These are phyloP conservation scores for Abelmoschus esculentus DNA, from an alignment of 345 rosid species.

Conservation along the genomic window DNA sequence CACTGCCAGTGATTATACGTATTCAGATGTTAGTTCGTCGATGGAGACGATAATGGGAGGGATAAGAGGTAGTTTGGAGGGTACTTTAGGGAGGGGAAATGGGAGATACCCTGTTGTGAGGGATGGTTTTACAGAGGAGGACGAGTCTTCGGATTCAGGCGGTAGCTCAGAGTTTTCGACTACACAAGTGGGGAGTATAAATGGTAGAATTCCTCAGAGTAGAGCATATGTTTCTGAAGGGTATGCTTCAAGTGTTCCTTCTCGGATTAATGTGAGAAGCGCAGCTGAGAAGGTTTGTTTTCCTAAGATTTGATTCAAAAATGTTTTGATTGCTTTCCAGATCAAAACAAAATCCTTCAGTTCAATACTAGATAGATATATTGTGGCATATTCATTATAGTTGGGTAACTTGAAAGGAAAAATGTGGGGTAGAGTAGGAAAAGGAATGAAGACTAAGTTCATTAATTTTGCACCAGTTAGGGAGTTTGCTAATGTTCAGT, in stretches of 20 bases:
- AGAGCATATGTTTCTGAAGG: slow-evolving; percentile 44
- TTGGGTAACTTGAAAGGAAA: background rate
- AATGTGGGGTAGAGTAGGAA: background rate
- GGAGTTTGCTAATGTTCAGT: background rate
- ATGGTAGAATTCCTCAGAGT: slow-evolving; percentile 35
- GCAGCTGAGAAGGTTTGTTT: slow-evolving; percentile 42
- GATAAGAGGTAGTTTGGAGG: slow-evolving; percentile 23
- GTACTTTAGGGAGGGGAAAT: slow-evolving; percentile 25
- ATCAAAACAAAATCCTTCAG: background rate
- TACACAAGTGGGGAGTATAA: slow-evolving; percentile 43
- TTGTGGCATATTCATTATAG: background rate
- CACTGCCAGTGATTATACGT: slow-evolving; percentile 34
- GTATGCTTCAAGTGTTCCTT: slow-evolving; percentile 47
- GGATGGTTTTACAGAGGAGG: slow-evolving; percentile 49
- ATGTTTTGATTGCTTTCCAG: background rate
- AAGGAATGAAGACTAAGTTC: background rate
- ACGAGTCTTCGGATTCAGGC: slow-evolving; percentile 71
- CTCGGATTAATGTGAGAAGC: slow-evolving; percentile 25
- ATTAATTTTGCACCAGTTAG: background rate
- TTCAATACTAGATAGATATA: background rate
- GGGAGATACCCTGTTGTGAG: slow-evolving; percentile 31
- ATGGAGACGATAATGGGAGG: slow-evolving; percentile 55
- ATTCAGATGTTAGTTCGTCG: slow-evolving; percentile 83
- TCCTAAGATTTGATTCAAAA: background rate
- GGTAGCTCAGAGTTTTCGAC: slow-evolving; percentile 72